phyloP scores from a whole-genome alignment of 768 basidiomycete species.

The Termitomyces titanicus region DNA sequence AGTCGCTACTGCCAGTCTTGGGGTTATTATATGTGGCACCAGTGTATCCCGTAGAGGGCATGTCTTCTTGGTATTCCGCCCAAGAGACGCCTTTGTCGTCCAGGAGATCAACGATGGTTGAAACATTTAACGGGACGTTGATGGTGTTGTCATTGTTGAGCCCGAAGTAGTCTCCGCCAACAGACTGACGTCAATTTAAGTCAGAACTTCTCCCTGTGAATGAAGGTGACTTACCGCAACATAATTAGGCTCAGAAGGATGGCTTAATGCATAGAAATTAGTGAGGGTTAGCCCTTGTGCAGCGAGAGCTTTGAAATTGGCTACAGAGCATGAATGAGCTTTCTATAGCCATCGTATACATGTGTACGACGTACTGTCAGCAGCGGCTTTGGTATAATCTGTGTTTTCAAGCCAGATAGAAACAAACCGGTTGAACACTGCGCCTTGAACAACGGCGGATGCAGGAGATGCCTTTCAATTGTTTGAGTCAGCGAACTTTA shows the following conservation, averaged over 20 bases:
- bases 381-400: slow-evolving; percentile 34
- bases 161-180: slow-evolving; percentile 31
- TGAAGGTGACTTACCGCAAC: slow-evolving; percentile 26
- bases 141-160: slow-evolving; percentile 34
- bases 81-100: slow-evolving; percentile 58
- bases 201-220: slow-evolving; percentile 10
- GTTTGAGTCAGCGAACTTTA: neutral
- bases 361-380: slow-evolving; percentile 18
- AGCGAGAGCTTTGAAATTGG: slow-evolving; percentile 35
- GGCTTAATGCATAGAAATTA: slow-evolving; percentile 47
- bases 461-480: neutral
- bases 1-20: slow-evolving; percentile 19
- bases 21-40: slow-evolving; percentile 30
- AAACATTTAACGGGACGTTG: slow-evolving; percentile 43
- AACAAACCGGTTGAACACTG: slow-evolving; percentile 27
- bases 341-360: neutral
- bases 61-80: slow-evolving; percentile 58
- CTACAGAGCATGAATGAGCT: neutral
- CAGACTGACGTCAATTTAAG: slow-evolving; percentile 1
- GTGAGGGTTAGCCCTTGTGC: slow-evolving; percentile 45
- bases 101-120: slow-evolving; percentile 57
- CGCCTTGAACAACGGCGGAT: slow-evolving; percentile 16
- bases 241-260: slow-evolving; percentile 64
- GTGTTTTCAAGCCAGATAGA: slow-evolving; percentile 64
- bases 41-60: slow-evolving; percentile 46